These are phyloP conservation scores for Rhodamnia rubescens DNA, from an alignment of 345 rosid species.

Conservation along the genomic window DNA sequence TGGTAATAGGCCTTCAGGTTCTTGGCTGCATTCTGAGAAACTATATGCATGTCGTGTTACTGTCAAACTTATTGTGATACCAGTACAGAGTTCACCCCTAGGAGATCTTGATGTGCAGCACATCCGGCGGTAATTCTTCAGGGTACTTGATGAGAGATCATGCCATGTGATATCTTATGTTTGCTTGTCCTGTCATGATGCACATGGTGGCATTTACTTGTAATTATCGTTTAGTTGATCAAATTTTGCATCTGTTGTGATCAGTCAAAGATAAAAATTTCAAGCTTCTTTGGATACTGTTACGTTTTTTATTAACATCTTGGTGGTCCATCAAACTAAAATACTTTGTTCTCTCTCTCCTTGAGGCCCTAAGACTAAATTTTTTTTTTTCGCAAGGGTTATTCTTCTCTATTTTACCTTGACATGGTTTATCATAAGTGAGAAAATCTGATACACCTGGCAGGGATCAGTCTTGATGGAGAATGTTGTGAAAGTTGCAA, in stretches of 20 bases:
- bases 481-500: slow-evolving; percentile 66
- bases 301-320: neutral
- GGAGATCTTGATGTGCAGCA: neutral
- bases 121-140: neutral
- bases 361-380: neutral
- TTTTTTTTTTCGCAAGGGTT: neutral
- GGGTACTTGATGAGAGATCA: neutral
- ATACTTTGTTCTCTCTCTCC: neutral
- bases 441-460: neutral
- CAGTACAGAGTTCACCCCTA: neutral
- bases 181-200: neutral
- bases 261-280: neutral
- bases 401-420: neutral
- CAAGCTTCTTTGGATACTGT: neutral
- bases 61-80: neutral
- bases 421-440: neutral
- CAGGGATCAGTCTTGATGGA: slow-evolving; percentile 67
- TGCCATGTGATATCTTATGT: neutral
- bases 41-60: neutral
- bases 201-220: neutral
- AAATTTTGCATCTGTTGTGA: neutral
- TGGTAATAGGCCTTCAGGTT: neutral
- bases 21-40: neutral
- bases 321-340: neutral
- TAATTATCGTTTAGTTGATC: neutral